phyloP scores from a whole-genome alignment of 1,139 yeast genomes.

The Groenewaldozyma auringiensis region DNA sequence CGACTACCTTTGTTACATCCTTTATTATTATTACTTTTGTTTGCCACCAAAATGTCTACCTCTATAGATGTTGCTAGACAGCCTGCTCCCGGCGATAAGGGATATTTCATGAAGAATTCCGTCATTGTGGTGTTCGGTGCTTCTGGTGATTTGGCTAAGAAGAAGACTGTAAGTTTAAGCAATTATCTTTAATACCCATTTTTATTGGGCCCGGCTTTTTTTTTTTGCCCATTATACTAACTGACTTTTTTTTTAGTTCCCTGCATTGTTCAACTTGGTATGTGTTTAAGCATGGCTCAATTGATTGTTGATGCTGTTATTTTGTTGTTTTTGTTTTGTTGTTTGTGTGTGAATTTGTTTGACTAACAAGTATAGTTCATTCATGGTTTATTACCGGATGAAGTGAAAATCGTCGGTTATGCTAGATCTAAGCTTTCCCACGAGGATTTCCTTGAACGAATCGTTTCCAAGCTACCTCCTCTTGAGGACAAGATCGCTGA shows the following conservation, averaged over 20 bases:
- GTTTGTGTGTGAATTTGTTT: too few species aligned
- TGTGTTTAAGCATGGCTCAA: too few species aligned
- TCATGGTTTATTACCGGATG: constrained; percentile 68
- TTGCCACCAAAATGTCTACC: not conserved
- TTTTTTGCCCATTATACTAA: not conserved
- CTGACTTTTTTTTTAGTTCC: constrained; percentile 28
- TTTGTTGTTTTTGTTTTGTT: not conserved
- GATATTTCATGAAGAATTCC: constrained; percentile 41
- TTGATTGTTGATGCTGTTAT: too few species aligned
- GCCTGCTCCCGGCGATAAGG: constrained; percentile 5
- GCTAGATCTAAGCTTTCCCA: constrained; percentile 72
- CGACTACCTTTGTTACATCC: too few species aligned
- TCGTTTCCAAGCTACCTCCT: constrained; percentile 58
- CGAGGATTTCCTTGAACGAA: constrained; percentile 60
- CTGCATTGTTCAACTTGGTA: constrained; percentile 36
- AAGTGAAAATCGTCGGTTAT: constrained; percentile 76
- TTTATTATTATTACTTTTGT: too few species aligned
- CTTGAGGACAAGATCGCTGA: constrained; percentile 45
- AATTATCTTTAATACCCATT: too few species aligned
- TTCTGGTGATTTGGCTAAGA: constrained; percentile 93
- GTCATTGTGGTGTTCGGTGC: constrained; percentile 89
- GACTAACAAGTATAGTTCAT: constrained; percentile 49
- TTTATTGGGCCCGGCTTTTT: too few species aligned
- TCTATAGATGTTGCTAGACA: not conserved
- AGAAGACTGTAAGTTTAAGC: constrained; percentile 61